A percentile compares a stretch with the other conserved stretches of the same genome.
phyloP scores from a whole-genome alignment of 345 rosid species.

The Lenwebbia sp. region DNA sequence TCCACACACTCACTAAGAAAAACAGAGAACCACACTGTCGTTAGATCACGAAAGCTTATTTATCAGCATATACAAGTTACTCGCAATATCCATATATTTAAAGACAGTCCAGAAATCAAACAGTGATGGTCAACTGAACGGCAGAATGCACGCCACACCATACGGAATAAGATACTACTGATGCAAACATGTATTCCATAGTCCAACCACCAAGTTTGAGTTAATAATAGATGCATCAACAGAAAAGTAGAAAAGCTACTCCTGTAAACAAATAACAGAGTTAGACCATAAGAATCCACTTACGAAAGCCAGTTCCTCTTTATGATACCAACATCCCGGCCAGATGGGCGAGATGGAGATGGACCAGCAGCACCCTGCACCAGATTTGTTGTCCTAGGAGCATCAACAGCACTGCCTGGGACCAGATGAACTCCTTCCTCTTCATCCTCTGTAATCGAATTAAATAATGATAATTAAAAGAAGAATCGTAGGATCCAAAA shows the following conservation, averaged over 20 bases:
- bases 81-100: not conserved
- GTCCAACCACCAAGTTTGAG: not conserved
- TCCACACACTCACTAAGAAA: too few species aligned
- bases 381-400: constrained; percentile 62
- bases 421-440: constrained; percentile 72
- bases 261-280: not conserved
- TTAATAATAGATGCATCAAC: not conserved
- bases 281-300: constrained; percentile 20
- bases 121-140: not conserved
- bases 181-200: not conserved
- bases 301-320: constrained; percentile 97
- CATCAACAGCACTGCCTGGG: constrained; percentile 92
- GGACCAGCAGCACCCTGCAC: constrained; percentile 24
- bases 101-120: not conserved
- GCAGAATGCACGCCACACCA: not conserved
- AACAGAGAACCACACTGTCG: too few species aligned
- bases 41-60: not conserved
- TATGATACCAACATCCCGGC: constrained; percentile 81
- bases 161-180: not conserved
- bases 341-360: constrained; percentile 54
- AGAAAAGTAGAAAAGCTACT: not conserved
- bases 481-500: not conserved
- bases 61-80: not conserved
- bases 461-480: not conserved
- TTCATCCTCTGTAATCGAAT: constrained; percentile 37